Percentiles rank a stretch among this genome's conserved stretches.
Conservation (phyloP, 2,329 filamentous ascomycete genomes). For the Talaromyces sp. region DNA sequence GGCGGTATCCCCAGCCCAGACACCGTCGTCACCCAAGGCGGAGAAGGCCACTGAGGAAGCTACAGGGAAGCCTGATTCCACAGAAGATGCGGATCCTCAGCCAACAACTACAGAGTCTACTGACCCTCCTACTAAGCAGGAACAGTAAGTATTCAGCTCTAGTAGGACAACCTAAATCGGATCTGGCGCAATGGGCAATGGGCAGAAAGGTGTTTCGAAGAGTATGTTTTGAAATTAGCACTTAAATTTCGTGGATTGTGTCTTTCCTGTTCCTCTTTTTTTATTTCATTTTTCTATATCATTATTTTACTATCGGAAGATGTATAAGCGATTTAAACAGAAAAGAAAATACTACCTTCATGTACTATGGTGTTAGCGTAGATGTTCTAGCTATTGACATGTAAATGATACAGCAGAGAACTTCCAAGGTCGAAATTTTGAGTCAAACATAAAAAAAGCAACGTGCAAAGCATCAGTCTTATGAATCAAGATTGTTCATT, state of each 20-base stretch:
- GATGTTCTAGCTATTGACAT: too few relatives aligned
- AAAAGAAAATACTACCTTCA: too few relatives aligned
- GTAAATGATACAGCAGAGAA: too few relatives aligned
- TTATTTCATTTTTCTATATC: too few relatives aligned
- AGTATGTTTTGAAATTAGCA: background rate
- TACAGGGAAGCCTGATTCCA: constrained; percentile 6
- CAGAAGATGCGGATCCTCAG: constrained; percentile 14
- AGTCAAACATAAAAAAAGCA: too few relatives aligned
- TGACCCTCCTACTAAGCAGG: constrained; percentile 28
- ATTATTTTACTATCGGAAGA: constrained; percentile 1
- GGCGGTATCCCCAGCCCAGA: constrained; percentile 18
- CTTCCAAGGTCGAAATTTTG: too few relatives aligned
- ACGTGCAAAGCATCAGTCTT: too few relatives aligned
- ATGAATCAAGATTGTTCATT: too few relatives aligned
- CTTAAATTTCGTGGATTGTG: too few relatives aligned
- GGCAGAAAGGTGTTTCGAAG: constrained; percentile 36
- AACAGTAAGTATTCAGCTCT: constrained; percentile 33
- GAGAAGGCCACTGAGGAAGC: constrained; percentile 15
- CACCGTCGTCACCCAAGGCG: constrained; percentile 25
- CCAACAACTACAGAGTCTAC: constrained; percentile 7
- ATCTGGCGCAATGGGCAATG: constrained; percentile 40
- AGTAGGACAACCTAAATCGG: constrained; percentile 28
- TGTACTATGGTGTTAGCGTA: too few relatives aligned
- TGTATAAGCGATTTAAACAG: constrained; percentile 10
- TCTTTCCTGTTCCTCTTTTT: too few relatives aligned